Conservation (phyloP, 805 yeast species). For the Wickerhamiella slavikovae region DNA sequence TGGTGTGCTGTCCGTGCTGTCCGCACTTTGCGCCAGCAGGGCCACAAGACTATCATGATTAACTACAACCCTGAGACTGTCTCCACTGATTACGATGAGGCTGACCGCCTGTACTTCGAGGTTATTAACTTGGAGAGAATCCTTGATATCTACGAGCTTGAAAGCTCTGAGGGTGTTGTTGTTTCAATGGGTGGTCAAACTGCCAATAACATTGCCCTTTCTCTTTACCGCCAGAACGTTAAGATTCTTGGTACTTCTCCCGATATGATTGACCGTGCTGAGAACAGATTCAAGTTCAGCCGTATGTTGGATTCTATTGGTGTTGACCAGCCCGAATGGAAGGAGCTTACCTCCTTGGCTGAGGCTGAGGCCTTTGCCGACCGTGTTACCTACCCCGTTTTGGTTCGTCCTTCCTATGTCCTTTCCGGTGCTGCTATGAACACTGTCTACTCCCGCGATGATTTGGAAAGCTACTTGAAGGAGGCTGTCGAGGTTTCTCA, state of each 20-base stretch:
- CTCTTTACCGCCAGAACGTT: conserved; percentile 81
- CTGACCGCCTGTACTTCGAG: conserved; percentile 90
- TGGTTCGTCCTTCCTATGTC: conserved; percentile 94
- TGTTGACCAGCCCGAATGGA: conserved; percentile 99
- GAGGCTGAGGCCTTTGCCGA: conserved; percentile 90
- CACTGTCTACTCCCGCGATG: conserved; percentile 78
- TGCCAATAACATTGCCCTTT: conserved; percentile 86
- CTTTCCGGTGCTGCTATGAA: conserved; percentile 98
- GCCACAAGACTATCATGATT: conserved; percentile 83
- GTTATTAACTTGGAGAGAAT: conserved; percentile 87
- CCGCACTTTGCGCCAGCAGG: conserved; percentile 73
- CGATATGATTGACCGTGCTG: conserved; percentile 95
- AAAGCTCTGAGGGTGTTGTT: conserved; percentile 76
- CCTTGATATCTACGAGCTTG: conserved; percentile 83
- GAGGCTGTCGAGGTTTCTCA: conserved; percentile 97
- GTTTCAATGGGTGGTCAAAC: conserved; percentile 99
- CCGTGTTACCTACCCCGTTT: conserved; percentile 77
- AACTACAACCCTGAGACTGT: conserved; percentile 98
- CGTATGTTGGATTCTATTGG: conserved; percentile 92
- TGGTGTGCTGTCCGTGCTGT: conserved; percentile 99
- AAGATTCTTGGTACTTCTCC: conserved; percentile 95
- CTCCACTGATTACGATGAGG: conserved; percentile 96
- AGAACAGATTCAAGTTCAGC: conserved; percentile 92
- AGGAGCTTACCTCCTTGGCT: conserved; percentile 76
- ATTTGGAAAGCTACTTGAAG: conserved; percentile 63